Evolutionary conservation across 2,329 filamentous ascomycete species (phyloP).

Genomic region (Chaetomium sp.): DNA sequence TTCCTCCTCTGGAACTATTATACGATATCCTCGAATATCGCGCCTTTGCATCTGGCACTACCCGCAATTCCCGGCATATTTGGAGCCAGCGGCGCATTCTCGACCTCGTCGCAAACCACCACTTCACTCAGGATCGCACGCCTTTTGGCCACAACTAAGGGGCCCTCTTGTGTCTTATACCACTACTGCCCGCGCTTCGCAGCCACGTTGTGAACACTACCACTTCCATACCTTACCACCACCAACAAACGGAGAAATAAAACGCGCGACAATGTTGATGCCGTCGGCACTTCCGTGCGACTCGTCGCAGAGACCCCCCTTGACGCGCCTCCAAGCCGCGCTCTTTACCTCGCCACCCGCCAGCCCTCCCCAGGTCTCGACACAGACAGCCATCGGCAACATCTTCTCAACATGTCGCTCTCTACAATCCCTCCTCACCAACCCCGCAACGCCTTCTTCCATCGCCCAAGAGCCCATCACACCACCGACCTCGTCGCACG

Average conservation of each 20-base stretch:
- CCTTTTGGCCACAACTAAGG: conserved; percentile 13
- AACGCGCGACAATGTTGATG: conserved; percentile 53
- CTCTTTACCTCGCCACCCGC: conserved; percentile 63
- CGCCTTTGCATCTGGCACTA: conserved; percentile 6
- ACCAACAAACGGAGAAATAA: not conserved
- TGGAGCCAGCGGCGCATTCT: conserved; percentile 26
- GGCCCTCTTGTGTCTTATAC: conserved; percentile 18
- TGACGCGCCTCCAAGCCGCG: conserved; percentile 50
- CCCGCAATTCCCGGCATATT: not conserved
- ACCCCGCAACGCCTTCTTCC: conserved; percentile 40
- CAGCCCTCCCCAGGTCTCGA: conserved; percentile 53
- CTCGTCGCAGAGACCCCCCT: conserved; percentile 49
- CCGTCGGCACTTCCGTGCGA: conserved; percentile 63
- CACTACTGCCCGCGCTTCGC: conserved; percentile 5
- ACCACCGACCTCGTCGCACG: conserved; percentile 42
- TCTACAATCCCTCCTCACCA: conserved; percentile 59
- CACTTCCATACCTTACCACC: not conserved
- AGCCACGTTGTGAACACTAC: not conserved
- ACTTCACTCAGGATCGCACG: conserved; percentile 12
- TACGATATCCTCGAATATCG: not conserved
- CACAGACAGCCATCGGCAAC: conserved; percentile 53
- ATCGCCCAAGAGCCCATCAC: conserved; percentile 44
- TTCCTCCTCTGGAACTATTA: not conserved
- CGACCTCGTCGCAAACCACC: conserved; percentile 27
- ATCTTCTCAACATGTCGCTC: conserved; percentile 63